phyloP scores from a whole-genome alignment of 192 early-diverging fungal species.

The Jimgerdemannia lactiflua region DNA sequence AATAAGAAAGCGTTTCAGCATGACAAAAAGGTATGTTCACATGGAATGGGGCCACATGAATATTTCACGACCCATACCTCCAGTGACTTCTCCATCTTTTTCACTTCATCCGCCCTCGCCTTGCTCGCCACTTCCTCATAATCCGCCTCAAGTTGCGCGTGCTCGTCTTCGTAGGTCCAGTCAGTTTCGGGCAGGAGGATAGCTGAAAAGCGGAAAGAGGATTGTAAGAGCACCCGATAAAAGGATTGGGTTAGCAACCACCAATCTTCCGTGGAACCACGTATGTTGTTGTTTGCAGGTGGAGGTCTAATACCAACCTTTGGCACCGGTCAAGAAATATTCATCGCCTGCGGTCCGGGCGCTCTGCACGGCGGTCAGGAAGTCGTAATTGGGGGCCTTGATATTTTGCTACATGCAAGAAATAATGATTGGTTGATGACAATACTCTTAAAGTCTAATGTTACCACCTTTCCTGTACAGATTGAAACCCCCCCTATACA shows the following conservation, averaged over 20 bases:
- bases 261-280: too few relatives aligned
- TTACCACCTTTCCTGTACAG: too few relatives aligned
- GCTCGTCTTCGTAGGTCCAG: slow-evolving; percentile 66
- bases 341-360: slow-evolving; percentile 44
- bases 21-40: too few relatives aligned
- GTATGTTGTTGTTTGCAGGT: too few relatives aligned
- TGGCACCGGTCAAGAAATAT: slow-evolving; percentile 47
- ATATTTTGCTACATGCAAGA: not conserved
- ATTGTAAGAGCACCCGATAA: too few relatives aligned
- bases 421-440: too few relatives aligned
- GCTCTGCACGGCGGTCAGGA: slow-evolving; percentile 56
- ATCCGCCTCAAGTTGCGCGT: slow-evolving; percentile 55
- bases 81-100: slow-evolving; percentile 57
- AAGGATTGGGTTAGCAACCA: too few relatives aligned
- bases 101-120: slow-evolving; percentile 65
- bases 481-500: too few relatives aligned
- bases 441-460: too few relatives aligned
- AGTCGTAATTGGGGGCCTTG: slow-evolving; percentile 42
- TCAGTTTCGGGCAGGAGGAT: slow-evolving; percentile 64
- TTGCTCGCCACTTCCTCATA: slow-evolving; percentile 53
- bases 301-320: slow-evolving; percentile 2
- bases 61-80: slow-evolving; percentile 18
- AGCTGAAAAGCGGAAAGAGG: not conserved
- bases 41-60: too few relatives aligned
- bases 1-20: too few relatives aligned